Evolutionary conservation across 2,329 filamentous ascomycete genomes (phyloP).

Genomic region (Sporothrix inflata): DNA sequence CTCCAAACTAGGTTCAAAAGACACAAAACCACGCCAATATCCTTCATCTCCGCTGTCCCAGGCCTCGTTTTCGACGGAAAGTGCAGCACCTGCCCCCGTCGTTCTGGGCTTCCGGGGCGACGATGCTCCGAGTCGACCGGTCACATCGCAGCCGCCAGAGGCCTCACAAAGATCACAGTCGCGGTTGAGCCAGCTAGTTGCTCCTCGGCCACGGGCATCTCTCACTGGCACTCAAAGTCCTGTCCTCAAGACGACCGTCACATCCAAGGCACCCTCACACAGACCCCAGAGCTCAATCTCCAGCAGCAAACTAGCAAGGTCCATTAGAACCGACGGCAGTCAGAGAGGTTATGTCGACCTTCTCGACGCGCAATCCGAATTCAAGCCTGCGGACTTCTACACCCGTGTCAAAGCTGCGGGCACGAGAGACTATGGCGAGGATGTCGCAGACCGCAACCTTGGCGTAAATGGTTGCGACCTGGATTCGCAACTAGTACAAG

Average conservation of each 20-base stretch:
- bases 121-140: conserved; percentile 42
- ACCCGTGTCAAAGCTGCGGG: conserved; percentile 55
- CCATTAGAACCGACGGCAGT: not conserved
- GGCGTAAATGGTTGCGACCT: conserved; percentile 42
- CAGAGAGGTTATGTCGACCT: conserved; percentile 52
- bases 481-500: conserved; percentile 42
- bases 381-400: conserved; percentile 54
- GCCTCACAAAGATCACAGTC: not conserved
- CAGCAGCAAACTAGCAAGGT: conserved; percentile 19
- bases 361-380: conserved; percentile 59
- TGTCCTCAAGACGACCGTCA: conserved; percentile 12
- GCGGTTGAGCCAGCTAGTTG: not conserved
- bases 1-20: not conserved
- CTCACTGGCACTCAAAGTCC: not conserved
- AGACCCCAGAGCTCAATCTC: conserved; percentile 21
- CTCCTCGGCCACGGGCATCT: not conserved
- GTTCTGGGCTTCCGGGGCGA: conserved; percentile 39
- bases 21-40: conserved; percentile 37
- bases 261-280: conserved; percentile 1
- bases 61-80: conserved; percentile 31
- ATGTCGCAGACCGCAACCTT: conserved; percentile 66
- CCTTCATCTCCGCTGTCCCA: conserved; percentile 36
- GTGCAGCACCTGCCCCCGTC: conserved; percentile 39
- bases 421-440: conserved; percentile 62
- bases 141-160: conserved; percentile 38